Percentiles rank a stretch among this genome's conserved stretches.
Evolutionary conservation across 2,329 filamentous ascomycete species (phyloP).

Genomic region (Ophiostoma novo-ulmi): DNA sequence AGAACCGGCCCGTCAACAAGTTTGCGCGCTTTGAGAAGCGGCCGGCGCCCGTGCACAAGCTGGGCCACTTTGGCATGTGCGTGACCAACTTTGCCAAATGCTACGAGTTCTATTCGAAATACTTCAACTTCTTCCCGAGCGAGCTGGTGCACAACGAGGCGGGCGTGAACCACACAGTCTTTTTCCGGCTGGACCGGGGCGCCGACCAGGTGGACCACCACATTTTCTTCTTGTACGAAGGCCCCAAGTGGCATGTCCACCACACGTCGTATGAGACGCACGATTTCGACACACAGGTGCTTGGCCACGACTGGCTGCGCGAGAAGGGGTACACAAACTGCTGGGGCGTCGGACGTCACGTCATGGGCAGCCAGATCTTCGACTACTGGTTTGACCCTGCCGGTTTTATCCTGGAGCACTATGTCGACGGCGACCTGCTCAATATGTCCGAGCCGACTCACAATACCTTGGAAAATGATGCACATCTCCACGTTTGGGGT

Average conservation of each 20-base stretch:
- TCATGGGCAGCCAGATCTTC: conserved; percentile 66
- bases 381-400: conserved; percentile 64
- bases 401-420: conserved; percentile 63
- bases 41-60: conserved; percentile 42
- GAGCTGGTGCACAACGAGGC: conserved; percentile 41
- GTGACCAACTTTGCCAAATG: conserved; percentile 47
- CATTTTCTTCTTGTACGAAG: conserved; percentile 48
- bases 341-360: conserved; percentile 67
- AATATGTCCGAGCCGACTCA: conserved; percentile 49
- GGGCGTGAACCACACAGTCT: conserved; percentile 39
- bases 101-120: conserved; percentile 46
- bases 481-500: conserved; percentile 45
- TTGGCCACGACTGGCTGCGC: conserved; percentile 65
- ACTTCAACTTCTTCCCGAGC: conserved; percentile 49
- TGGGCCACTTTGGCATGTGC: conserved; percentile 52
- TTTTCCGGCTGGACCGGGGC: conserved; percentile 44
- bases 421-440: conserved; percentile 64
- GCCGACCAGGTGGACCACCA: conserved; percentile 47
- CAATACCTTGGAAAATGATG: conserved; percentile 38
- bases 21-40: conserved; percentile 49
- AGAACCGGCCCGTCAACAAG: conserved; percentile 46
- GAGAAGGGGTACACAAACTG: conserved; percentile 58
- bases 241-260: conserved; percentile 52
- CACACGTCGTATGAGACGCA: conserved; percentile 66
- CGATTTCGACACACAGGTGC: conserved; percentile 64